Conservation (phyloP, 495 filamentous ascomycete species). For the Annulohypoxylon bovei region DNA sequence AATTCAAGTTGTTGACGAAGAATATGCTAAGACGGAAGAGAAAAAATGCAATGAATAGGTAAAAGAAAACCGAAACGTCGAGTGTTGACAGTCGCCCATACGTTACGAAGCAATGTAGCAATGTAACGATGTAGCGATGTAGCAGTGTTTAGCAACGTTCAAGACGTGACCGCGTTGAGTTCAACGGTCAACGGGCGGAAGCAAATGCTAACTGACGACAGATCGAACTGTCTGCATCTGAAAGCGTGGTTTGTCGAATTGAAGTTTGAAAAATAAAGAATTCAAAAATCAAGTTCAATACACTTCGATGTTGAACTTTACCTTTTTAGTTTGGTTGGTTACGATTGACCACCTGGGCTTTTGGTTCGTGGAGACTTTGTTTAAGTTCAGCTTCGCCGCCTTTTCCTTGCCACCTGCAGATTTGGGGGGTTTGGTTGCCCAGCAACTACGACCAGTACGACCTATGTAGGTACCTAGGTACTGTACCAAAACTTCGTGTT, state of each 20-base stretch:
- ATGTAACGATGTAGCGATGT: conserved; percentile 7
- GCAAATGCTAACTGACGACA: conserved; percentile 15
- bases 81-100: conserved; percentile 12
- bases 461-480: not conserved
- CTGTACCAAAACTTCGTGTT: not conserved
- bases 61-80: not conserved
- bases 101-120: conserved; percentile 19
- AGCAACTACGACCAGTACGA: conserved; percentile 24
- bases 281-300: conserved; percentile 10
- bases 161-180: not conserved
- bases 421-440: conserved; percentile 23
- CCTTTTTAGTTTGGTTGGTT: conserved; percentile 7
- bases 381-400: conserved; percentile 34
- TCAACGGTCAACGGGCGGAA: conserved; percentile 4
- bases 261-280: not conserved
- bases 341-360: not conserved
- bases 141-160: not conserved
- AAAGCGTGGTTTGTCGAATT: conserved; percentile 1
- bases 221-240: conserved; percentile 29
- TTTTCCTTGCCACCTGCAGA: conserved; percentile 10
- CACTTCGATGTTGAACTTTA: conserved; percentile 13
- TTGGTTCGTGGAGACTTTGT: conserved; percentile 30
- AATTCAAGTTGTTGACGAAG: not conserved
- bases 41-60: conserved; percentile 15
- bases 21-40: conserved; percentile 14